Conservation (phyloP, 805 yeast genomes). For the Yarrowia bubula region DNA sequence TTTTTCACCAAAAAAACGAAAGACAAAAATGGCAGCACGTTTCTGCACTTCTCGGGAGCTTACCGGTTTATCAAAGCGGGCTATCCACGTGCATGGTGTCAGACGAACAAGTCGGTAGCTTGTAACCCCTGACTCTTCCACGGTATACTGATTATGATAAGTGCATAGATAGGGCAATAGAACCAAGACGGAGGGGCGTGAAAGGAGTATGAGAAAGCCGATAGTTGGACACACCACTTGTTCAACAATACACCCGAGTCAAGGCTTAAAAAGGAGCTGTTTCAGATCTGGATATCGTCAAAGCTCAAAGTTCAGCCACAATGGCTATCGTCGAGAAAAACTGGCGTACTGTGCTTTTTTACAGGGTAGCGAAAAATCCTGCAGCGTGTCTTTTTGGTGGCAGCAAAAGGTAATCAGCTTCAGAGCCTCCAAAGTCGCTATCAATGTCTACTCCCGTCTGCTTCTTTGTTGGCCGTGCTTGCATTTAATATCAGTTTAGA, state of each 20-base stretch:
- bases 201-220: background rate
- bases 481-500: conserved; percentile 1
- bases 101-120: background rate
- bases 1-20: background rate
- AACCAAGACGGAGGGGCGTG: no score
- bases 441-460: background rate
- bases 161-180: conserved; percentile 3
- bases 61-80: background rate
- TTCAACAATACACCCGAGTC: background rate
- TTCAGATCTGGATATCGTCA: conserved; percentile 5
- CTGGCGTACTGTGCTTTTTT: background rate
- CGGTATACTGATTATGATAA: background rate
- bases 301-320: conserved; percentile 25
- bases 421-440: background rate
- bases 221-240: background rate
- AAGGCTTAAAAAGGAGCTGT: background rate
- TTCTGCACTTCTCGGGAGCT: conserved; percentile 1
- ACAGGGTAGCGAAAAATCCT: background rate
- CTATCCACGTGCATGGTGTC: background rate
- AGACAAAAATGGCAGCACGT: background rate
- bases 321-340: background rate
- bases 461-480: background rate
- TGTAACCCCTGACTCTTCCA: background rate
- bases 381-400: conserved; percentile 1
- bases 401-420: no score